Base-by-base conservation (phyloP, 1,139 yeast species). In the Geotrichum citri-aurantii region DNA sequence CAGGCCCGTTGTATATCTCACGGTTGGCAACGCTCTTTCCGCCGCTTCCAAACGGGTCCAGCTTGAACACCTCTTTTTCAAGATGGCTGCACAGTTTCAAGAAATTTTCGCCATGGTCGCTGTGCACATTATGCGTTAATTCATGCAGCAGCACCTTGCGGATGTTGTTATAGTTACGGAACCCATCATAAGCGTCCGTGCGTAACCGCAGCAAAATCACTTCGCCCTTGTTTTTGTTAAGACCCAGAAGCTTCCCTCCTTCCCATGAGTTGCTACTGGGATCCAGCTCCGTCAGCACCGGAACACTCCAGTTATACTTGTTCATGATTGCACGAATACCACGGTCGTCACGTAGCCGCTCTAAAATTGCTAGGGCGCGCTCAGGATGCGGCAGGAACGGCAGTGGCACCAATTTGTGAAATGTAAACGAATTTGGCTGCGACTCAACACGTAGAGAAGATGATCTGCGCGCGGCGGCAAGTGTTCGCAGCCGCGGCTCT, bases 181-280 rank as follows among this genome's bases (percentile, higher is more conserved):
- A 75, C 6, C 78, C 79, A 29, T 71, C 70, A 59, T 74, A 73
- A 51, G 66, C 69, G 59, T 75, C 78, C 2, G 77, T 75, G 33
- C 79, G 65, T 11, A 75, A 65, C 11, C 79, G 69, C 50, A 75
- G 66, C 57, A 71, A 69, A 48, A 75, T 75, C 33, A 65, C 68
- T 59, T 70, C 68, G n/a, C 79, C 79, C 51, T 60, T 63, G 62
- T 72, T 71, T 48, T 70, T 63, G 60, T 75, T 75, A 17, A 73
- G 66, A 1, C 79, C 79, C 29, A 76, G 65, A 14, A 65, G 56
- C 50, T 68, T 57, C 47, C 65, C 62, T 29, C 66, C 66, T 42
- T 66, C 71, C 14, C 68, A 61, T 2, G 78, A 74, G 61, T 73
- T 71, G 19, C 70, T 61, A 1, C 74, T 69, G 0, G 79, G 79